Evolutionary conservation across 805 yeast species (phyloP).

Genomic region (Candida stauntonica): DNA sequence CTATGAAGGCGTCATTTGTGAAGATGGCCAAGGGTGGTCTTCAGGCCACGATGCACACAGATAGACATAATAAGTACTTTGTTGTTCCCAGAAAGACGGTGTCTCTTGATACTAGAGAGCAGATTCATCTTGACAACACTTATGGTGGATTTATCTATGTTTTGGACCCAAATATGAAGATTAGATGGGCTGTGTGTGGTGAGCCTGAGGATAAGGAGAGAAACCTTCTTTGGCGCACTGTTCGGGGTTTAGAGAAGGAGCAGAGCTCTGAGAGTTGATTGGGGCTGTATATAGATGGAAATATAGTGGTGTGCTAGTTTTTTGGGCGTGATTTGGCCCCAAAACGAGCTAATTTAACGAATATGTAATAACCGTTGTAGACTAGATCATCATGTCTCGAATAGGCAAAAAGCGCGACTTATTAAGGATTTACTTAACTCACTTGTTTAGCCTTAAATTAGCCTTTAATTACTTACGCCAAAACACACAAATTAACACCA

Average conservation of each 20-base stretch:
- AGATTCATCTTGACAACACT: slow-evolving; percentile 62
- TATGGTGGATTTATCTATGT: slow-evolving; percentile 82
- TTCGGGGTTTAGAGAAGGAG: slow-evolving; percentile 52
- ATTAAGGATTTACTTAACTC: too few relatives aligned
- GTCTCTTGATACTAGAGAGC: slow-evolving; percentile 51
- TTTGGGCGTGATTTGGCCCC: too few relatives aligned
- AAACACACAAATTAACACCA: too few relatives aligned
- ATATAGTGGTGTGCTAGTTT: too few relatives aligned
- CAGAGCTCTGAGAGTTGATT: slow-evolving; percentile 1
- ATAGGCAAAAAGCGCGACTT: too few relatives aligned
- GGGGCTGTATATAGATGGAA: slow-evolving; percentile 1
- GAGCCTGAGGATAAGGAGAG: slow-evolving; percentile 65
- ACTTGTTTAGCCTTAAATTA: too few relatives aligned
- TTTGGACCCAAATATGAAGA: slow-evolving; percentile 66
- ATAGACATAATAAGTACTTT: slow-evolving; percentile 55
- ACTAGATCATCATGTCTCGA: too few relatives aligned
- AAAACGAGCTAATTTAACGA: too few relatives aligned
- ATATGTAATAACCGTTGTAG: too few relatives aligned
- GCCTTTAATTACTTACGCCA: too few relatives aligned
- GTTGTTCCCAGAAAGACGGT: slow-evolving; percentile 59
- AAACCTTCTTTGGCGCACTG: slow-evolving; percentile 59
- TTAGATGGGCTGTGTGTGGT: slow-evolving; percentile 93
- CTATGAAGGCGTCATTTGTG: slow-evolving; percentile 62
- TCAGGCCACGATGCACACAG: slow-evolving; percentile 39
- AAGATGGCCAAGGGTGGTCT: slow-evolving; percentile 45